Evolutionary conservation across 495 filamentous ascomycete genomes (phyloP), one percentile per base, ranked within the genome.

Genomic region (Aspergillus ellipticus): DNA sequence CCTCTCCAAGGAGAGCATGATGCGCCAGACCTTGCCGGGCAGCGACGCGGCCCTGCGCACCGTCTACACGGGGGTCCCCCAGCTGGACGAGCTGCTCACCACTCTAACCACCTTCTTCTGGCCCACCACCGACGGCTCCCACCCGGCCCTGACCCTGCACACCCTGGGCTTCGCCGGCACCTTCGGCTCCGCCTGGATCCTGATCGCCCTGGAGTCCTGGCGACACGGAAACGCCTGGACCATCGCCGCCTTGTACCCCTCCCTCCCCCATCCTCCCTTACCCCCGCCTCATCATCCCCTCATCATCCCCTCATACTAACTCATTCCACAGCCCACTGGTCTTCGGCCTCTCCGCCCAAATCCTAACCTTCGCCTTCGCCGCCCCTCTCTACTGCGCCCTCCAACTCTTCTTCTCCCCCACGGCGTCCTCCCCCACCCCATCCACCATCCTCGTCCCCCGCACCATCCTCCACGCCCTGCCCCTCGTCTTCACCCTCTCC

Each of bases 131-230:
- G 79, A 85, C 57, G 79, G 80, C 7, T 69, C 68, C 24, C 66
- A 73, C 39, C 74, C 76, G 4, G 67, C 68, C 3, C 64, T 77
- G 9, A 62, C 68, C 3, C 60, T 85, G 0, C 78, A 79, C 57
- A 71, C 76, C 7, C 67, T 80, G 39, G 74, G 70, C 42, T 78
- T 83, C 29, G 73, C 79, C 24, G 79, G 76, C 0, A 81, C 85
- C 22, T 78, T 83, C 54, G 75, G 74, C 11, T 77, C 80, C 3
- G 76, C 72, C 33, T 86, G 82, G 82, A 69, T 73, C 16, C 51
- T 85, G 47, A 64, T 87, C 15, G 63, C 77, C 13, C 62, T 86
- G 45, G 85, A 88, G 63, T 72, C 78, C 3, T 75, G 79, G 67
- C 70, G 85, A 48, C 65, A 59, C 26, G 83, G 83, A 0, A 85